Conservation (phyloP, 768 basidiomycete genomes). For the Kwoniella newhampshirensis region DNA sequence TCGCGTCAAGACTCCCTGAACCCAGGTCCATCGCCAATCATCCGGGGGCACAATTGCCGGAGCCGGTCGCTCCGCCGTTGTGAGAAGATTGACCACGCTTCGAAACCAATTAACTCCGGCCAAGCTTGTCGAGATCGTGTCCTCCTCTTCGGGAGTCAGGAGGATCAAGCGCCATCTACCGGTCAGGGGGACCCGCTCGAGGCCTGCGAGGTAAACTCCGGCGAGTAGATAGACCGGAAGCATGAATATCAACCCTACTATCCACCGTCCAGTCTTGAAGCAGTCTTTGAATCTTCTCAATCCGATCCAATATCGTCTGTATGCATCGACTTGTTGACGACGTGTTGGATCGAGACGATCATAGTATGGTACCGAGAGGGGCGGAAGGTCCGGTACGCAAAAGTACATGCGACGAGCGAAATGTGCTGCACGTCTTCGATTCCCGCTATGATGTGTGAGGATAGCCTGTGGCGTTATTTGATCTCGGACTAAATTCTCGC, state of each 20-base stretch:
- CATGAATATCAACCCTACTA: constrained; percentile 30
- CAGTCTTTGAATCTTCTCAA: constrained; percentile 30
- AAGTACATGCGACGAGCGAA: constrained; percentile 15
- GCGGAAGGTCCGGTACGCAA: constrained; percentile 41
- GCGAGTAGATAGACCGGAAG: constrained; percentile 40
- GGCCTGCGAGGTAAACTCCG: constrained; percentile 35
- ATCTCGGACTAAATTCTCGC: background rate
- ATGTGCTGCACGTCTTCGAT: background rate
- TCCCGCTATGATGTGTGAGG: background rate
- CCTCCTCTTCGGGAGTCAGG: constrained; percentile 89
- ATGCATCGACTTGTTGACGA: constrained; percentile 26
- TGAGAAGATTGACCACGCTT: constrained; percentile 75
- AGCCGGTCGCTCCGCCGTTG: constrained; percentile 60
- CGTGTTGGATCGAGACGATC: constrained; percentile 22
- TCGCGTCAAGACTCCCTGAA: constrained; percentile 69
- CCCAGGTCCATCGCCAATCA: constrained; percentile 93
- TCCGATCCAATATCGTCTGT: constrained; percentile 36
- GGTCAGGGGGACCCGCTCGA: constrained; percentile 49
- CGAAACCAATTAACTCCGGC: constrained; percentile 82
- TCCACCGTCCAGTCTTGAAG: constrained; percentile 17
- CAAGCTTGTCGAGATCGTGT: constrained; percentile 77
- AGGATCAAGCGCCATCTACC: constrained; percentile 77
- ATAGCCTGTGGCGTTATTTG: constrained; percentile 6
- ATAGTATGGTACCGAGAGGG: constrained; percentile 28
- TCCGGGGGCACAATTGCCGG: constrained; percentile 65